phyloP scores from a whole-genome alignment of 2,329 filamentous ascomycete species.

The Sporothrix protearum region DNA sequence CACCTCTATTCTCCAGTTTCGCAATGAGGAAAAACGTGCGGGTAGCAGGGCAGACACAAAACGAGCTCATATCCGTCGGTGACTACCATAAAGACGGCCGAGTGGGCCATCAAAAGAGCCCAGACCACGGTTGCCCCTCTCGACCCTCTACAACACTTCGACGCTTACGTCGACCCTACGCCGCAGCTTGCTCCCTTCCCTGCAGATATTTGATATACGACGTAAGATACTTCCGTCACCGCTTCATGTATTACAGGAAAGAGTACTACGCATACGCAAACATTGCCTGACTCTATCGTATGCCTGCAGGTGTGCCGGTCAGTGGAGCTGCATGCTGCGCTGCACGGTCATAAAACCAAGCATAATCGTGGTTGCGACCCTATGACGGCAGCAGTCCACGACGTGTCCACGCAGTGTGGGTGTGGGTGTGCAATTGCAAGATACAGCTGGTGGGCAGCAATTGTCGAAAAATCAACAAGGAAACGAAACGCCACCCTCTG shows the following conservation, averaged over 20 bases:
- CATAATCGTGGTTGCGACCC: slow-evolving; percentile 4
- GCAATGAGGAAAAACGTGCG: neutral
- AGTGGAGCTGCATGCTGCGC: neutral
- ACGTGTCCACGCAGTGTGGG: neutral
- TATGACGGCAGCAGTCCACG: slow-evolving; percentile 5
- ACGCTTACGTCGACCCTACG: neutral
- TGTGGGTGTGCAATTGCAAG: neutral
- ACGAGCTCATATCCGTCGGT: neutral
- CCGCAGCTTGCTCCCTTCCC: neutral
- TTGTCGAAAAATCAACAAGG: neutral
- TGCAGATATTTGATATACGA: neutral
- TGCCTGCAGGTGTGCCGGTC: neutral
- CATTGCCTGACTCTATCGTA: neutral
- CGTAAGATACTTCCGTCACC: neutral
- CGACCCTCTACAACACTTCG: neutral
- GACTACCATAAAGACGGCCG: neutral
- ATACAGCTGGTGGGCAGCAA: neutral
- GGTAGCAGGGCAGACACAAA: neutral
- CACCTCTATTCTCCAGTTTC: neutral
- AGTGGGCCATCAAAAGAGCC: neutral
- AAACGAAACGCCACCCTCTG: neutral
- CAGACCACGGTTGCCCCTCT: slow-evolving; percentile 7
- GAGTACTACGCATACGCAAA: neutral
- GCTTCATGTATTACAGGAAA: too few species aligned
- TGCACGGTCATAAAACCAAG: slow-evolving; percentile 3